Base-by-base conservation (phyloP, 139 green algal genomes). In the Coccomyxa sp. region DNA sequence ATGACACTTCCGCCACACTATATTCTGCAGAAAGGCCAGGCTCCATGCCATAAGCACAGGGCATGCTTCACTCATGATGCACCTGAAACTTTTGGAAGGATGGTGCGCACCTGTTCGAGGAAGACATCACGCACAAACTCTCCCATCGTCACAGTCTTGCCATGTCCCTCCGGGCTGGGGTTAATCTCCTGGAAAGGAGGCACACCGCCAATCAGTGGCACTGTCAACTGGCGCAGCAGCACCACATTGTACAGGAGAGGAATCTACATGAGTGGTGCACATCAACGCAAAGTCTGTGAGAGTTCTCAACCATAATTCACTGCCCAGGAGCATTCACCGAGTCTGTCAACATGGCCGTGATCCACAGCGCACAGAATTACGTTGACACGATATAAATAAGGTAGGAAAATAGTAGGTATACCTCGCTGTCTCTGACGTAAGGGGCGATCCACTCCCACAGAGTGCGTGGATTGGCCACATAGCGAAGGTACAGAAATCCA, bases 401-500 rank as follows among this genome's bases (percentile, higher is more conserved):
- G 63, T 71, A 25, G 1, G 9, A 25, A 21, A 9, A 67, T 0
- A 14, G n/a, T 31, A 66, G 16, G 32, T 89, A 16, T 81, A 98
- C 95, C 93, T 99, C 91, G 0, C 79, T 30, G 85, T 99, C 96
- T 21, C 90, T 79, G 17, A 97, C 77, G 87, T 98, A 98, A 0
- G 83, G 87, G 67, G 91, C 82, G n/a, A 91, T 89, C 95, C 94
- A 98, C 13, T 83, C 31, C 96, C 95, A 98, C n/a, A 98, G 82
- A 18, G 86, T 88, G 79, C 95, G 94, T 13, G 96, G 94, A 68
- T 98, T 91, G 17, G 84, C 90, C 25, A 97, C 92, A 85, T 98
- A 98, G 30, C 96, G 91, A 77, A 99, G 87, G 84, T 97, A 98
- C 77, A 98, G 88, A 79, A 99, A 97, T 18, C 96, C 96, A 4